phyloP scores from a whole-genome alignment of 345 rosid species.

The Populus deltoides region DNA sequence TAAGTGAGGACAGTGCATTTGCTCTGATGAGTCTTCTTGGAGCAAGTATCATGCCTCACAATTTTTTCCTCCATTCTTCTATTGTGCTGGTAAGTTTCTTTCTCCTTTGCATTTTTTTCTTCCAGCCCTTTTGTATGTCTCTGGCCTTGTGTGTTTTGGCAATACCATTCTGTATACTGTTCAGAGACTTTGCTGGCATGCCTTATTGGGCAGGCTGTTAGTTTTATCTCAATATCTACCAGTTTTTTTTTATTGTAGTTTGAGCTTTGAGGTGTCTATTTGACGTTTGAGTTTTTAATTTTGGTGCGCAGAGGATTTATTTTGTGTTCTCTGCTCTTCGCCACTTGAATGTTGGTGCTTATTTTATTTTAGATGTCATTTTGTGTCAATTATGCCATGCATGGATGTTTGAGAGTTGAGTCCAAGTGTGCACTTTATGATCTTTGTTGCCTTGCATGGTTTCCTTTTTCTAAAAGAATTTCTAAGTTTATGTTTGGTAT shows the following conservation, averaged over 20 bases:
- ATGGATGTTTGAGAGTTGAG: not conserved
- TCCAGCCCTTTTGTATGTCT: not conserved
- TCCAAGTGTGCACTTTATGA: not conserved
- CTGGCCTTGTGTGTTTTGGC: not conserved
- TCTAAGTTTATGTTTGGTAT: not conserved
- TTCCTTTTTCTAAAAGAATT: not conserved
- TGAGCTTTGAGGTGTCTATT: not conserved
- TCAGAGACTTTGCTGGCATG: not conserved
- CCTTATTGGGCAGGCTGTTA: not conserved
- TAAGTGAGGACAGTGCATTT: slow-evolving; percentile 72
- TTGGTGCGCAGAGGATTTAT: not conserved
- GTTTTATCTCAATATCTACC: not conserved
- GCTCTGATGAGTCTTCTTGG: slow-evolving; percentile 97
- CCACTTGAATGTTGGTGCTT: not conserved
- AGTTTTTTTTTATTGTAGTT: not conserved
- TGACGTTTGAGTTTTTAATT: not conserved
- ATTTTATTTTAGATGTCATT: not conserved
- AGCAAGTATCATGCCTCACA: slow-evolving; percentile 93
- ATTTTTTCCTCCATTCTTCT: slow-evolving; percentile 92
- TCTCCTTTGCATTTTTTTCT: not conserved
- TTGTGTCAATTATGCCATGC: not conserved
- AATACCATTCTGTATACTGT: not conserved
- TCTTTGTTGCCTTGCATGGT: not conserved
- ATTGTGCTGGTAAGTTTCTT: slow-evolving; percentile 59
- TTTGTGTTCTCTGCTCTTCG: not conserved